Evolutionary conservation across 2,329 filamentous ascomycete species (phyloP).

Genomic region (Decorospora gaudefroyi): DNA sequence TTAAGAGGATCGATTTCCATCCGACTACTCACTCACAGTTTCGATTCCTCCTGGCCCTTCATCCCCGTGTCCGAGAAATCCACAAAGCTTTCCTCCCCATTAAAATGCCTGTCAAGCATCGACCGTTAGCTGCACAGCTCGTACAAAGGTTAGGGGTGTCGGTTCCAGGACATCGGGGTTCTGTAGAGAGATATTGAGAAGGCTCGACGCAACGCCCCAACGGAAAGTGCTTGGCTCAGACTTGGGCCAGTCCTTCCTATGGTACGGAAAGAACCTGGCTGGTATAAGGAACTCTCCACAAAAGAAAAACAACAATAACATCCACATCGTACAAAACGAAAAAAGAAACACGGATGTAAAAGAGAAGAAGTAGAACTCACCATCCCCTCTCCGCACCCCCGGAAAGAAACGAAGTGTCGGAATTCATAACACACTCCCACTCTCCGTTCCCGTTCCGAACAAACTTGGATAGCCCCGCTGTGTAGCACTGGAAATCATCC

Average conservation of each 20-base stretch:
- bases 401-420: constrained; percentile 81
- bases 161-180: background rate
- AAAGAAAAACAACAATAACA: too few relatives aligned
- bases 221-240: constrained; percentile 3
- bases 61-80: constrained; percentile 30
- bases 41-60: constrained; percentile 24
- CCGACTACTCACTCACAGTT: constrained; percentile 24
- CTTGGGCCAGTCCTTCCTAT: constrained; percentile 17
- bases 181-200: background rate
- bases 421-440: constrained; percentile 76
- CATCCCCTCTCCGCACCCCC: constrained; percentile 86
- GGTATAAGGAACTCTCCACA: constrained; percentile 3
- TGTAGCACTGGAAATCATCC: constrained; percentile 85
- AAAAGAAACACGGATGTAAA: background rate
- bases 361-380: constrained; percentile 55
- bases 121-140: constrained; percentile 5
- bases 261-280: constrained; percentile 5
- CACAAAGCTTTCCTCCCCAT: constrained; percentile 46
- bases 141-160: background rate
- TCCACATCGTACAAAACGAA: too few relatives aligned
- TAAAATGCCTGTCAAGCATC: constrained; percentile 39
- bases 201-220: background rate
- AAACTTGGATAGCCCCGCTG: constrained; percentile 77
- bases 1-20: background rate
- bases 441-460: constrained; percentile 73